Evolutionary conservation across 2,329 filamentous ascomycete species (phyloP).

Genomic region (Aspergillus sp.): DNA sequence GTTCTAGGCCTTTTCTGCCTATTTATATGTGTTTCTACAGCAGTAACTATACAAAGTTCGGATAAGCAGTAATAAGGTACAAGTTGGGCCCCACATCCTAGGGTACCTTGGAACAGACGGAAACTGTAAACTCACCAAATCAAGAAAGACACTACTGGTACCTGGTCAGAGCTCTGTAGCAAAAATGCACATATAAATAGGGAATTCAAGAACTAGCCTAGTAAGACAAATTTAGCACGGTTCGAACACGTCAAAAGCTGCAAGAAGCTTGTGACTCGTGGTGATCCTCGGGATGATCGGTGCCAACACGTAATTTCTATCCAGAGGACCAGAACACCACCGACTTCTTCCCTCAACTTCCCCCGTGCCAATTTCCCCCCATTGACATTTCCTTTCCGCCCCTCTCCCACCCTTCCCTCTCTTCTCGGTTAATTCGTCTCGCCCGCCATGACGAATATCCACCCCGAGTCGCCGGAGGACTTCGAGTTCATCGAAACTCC

Average conservation of each 20-base stretch:
- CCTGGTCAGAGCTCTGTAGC: background rate
- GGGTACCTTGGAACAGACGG: background rate
- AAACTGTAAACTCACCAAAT: no score
- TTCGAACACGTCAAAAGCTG: background rate
- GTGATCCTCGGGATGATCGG: conserved; percentile 3
- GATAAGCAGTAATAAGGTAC: background rate
- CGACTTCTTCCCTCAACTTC: conserved; percentile 8
- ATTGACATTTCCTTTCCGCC: conserved; percentile 18
- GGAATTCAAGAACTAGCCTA: background rate
- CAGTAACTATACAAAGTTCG: no score
- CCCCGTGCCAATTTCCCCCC: conserved; percentile 14
- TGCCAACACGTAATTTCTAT: conserved; percentile 8
- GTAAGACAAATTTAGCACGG: background rate
- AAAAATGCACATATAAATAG: background rate
- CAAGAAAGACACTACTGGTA: background rate
- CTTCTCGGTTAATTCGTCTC: conserved; percentile 27
- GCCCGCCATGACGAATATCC: conserved; percentile 39
- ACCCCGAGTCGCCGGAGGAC: conserved; percentile 48
- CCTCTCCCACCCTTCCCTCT: conserved; percentile 22
- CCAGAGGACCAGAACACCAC: conserved; percentile 1
- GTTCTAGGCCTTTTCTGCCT: background rate
- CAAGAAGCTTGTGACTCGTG: conserved; percentile 1
- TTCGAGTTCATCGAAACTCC: conserved; percentile 61
- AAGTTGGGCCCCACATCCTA: background rate
- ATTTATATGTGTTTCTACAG: background rate